A percentile compares a stretch with the other conserved stretches of the same genome.
Conservation (phyloP, 257 asterid species). For the Dorcoceras hygrometricum region DNA sequence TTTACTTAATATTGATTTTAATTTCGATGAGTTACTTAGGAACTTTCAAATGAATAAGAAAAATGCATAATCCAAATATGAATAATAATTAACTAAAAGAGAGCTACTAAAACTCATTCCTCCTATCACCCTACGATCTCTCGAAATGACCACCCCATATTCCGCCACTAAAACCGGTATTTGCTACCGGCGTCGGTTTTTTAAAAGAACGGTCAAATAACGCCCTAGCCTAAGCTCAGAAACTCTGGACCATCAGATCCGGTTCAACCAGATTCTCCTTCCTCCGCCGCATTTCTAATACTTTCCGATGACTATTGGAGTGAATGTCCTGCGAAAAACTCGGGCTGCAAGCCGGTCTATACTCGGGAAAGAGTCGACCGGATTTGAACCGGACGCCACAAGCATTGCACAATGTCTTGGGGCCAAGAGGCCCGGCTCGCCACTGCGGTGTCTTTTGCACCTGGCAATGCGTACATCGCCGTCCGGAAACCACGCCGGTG, state of each 20-base stretch:
- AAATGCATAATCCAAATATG: too few relatives aligned
- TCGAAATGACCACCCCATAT: conserved; percentile 28
- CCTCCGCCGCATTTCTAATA: conserved; percentile 74
- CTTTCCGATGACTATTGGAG: conserved; percentile 80
- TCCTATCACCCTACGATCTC: conserved; percentile 33
- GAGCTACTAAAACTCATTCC: conserved; percentile 27
- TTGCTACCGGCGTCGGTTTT: conserved; percentile 32
- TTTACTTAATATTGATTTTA: too few relatives aligned
- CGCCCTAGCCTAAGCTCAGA: conserved; percentile 24
- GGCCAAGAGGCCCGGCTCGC: conserved; percentile 84
- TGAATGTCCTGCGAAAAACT: conserved; percentile 58
- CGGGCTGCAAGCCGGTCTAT: conserved; percentile 86
- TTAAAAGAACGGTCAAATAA: conserved; percentile 18
- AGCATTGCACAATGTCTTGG: conserved; percentile 76
- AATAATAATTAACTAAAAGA: background rate
- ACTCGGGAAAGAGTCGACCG: conserved; percentile 76
- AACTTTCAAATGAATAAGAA: background rate
- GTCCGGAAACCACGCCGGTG: conserved; percentile 39
- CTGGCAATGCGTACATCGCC: conserved; percentile 69
- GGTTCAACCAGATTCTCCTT: conserved; percentile 43
- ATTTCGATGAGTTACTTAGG: background rate
- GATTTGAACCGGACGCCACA: conserved; percentile 88
- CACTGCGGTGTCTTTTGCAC: conserved; percentile 84
- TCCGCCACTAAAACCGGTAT: conserved; percentile 45
- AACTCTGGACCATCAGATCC: conserved; percentile 31